Evolutionary conservation across 768 basidiomycete species (phyloP), one percentile per base, ranked within the genome.

Genomic region (Auriscalpium vulgare): DNA sequence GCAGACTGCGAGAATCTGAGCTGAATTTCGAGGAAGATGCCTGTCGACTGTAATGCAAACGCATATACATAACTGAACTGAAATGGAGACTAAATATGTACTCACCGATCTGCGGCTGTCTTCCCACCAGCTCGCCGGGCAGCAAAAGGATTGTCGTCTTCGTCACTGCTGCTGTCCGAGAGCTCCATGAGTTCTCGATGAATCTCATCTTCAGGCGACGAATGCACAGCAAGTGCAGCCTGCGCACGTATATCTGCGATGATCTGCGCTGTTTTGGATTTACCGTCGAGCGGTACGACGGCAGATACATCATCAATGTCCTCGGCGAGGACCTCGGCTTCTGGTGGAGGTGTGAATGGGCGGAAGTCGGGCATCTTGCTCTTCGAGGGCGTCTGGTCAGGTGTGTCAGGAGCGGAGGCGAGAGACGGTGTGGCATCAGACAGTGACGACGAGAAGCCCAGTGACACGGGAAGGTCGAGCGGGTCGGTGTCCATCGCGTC

Each of bases 201-300:
- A 6, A 65, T 66, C 4, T 57, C 65, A 37, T 65, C 66, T 10
- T 82, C 78, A 2, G 78, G 75, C 62, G 76, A 81, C n/a, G 72
- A 74, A 23, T 68, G 62, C 8, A 59, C 72, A 19, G 69, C 72
- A 54, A 21, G 40, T 29, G 8, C 17, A 23, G 79, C 81, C 49
- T 72, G 55, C 16, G 63, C 62, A 17, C 57, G 76, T 58, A 88
- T 86, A 37, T 80, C 72, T 8, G 78, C 83, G 47, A 89, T 82
- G 35, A 87, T 73, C 62, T 75, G 72, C 14, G 77, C 77, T 2
- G 86, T 74, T 66, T 82, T 87, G 38, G 65, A 50, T 51, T 70
- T 66, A 0, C 63, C 50, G 52, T 72, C 67, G 7, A 74, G 59
- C 3, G 69, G 60, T 36, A 66, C 51, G 1, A 73, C 73, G 0